These are phyloP conservation scores for Ceratocystis colombiana DNA, from an alignment of 2,329 filamentous ascomycete species.

Conservation along the genomic window DNA sequence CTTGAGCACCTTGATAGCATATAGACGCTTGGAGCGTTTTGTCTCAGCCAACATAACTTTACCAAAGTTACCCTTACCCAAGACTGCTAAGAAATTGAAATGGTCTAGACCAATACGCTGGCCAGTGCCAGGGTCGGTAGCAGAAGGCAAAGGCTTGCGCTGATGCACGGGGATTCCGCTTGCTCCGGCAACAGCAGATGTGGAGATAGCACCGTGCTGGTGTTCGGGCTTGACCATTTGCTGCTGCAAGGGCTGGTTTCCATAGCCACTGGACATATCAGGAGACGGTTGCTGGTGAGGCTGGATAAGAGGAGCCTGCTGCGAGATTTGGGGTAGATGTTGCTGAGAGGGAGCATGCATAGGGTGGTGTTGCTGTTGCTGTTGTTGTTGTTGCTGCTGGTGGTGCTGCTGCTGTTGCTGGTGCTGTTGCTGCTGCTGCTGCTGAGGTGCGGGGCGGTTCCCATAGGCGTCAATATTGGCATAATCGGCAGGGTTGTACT, in stretches of 20 bases:
- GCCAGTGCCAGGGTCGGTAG: slow-evolving; percentile 62
- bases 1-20: slow-evolving; percentile 97
- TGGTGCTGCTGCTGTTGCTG: slow-evolving; percentile 21
- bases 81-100: slow-evolving; percentile 96
- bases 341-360: slow-evolving; percentile 22
- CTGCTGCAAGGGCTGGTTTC: slow-evolving; percentile 29
- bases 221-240: slow-evolving; percentile 34
- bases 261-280: slow-evolving; percentile 30
- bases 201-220: slow-evolving; percentile 27
- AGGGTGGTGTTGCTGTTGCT: slow-evolving; percentile 33
- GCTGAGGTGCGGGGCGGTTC: slow-evolving; percentile 37
- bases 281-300: slow-evolving; percentile 28
- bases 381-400: slow-evolving; percentile 27
- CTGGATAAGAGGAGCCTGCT: slow-evolving; percentile 28
- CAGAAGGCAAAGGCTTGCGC: slow-evolving; percentile 56
- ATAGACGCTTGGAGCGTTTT: slow-evolving; percentile 81
- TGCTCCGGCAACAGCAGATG: slow-evolving; percentile 30
- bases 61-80: slow-evolving; percentile 98
- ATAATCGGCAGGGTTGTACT: slow-evolving; percentile 71
- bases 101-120: slow-evolving; percentile 89
- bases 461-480: slow-evolving; percentile 46
- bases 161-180: slow-evolving; percentile 26
- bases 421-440: slow-evolving; percentile 34
- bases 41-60: slow-evolving; percentile 99
- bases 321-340: slow-evolving; percentile 22